These are phyloP conservation scores for Botrytis squamosa DNA, from an alignment of 2,329 filamentous ascomycete genomes.

Conservation along the genomic window DNA sequence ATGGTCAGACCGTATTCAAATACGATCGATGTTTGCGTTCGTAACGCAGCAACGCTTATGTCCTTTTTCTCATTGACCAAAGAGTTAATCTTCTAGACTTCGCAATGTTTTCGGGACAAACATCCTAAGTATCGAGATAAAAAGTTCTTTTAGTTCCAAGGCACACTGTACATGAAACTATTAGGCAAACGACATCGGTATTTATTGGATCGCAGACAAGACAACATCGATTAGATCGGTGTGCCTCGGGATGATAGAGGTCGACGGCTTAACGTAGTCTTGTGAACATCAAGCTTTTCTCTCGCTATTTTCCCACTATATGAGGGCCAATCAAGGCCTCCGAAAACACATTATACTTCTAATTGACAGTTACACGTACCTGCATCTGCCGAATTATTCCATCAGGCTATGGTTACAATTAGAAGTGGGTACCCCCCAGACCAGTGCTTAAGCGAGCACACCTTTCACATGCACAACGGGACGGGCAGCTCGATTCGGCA, in stretches of 20 bases:
- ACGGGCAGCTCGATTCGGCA: not conserved
- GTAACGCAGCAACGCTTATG: not conserved
- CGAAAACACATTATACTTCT: too few relatives aligned
- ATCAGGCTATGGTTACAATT: not conserved
- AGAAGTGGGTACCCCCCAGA: not conserved
- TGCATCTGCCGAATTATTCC: not conserved
- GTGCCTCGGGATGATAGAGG: not conserved
- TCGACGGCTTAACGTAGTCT: not conserved
- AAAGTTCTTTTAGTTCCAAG: not conserved
- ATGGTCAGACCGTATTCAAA: not conserved
- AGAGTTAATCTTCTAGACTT: not conserved
- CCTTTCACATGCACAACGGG: constrained; percentile 1
- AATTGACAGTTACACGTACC: not conserved
- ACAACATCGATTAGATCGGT: not conserved
- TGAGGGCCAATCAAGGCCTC: not conserved
- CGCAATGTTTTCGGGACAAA: not conserved
- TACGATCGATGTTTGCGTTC: not conserved
- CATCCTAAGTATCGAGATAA: not conserved
- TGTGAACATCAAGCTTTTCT: not conserved
- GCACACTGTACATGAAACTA: not conserved
- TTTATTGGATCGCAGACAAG: not conserved
- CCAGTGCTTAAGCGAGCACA: not conserved
- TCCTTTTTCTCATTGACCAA: not conserved
- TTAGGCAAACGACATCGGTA: not conserved
- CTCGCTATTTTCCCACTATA: not conserved